phyloP scores from a whole-genome alignment of 1,284 basidiomycete genomes.

The Taiwanofungus camphoratus region DNA sequence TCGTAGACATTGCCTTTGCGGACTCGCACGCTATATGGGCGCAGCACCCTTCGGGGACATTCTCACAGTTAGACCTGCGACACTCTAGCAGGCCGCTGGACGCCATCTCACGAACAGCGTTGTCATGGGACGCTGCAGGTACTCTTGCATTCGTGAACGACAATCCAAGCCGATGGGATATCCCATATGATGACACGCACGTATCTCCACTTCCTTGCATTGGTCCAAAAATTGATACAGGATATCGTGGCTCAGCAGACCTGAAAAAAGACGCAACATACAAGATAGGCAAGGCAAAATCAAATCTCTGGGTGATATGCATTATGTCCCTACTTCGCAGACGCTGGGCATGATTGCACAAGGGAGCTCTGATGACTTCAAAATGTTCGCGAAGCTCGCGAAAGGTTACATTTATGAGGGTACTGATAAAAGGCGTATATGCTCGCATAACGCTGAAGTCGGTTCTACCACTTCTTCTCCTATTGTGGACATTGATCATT shows the following conservation, averaged over 20 bases:
- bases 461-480: conserved; percentile 13
- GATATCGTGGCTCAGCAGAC: conserved; percentile 34
- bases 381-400: conserved; percentile 59
- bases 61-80: conserved; percentile 76
- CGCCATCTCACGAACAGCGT: conserved; percentile 57
- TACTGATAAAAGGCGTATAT: conserved; percentile 42
- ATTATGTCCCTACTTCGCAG: conserved; percentile 45
- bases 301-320: conserved; percentile 50
- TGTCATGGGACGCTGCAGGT: conserved; percentile 68
- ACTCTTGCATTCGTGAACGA: conserved; percentile 70
- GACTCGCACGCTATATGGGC: conserved; percentile 74
- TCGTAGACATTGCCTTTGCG: conserved; percentile 60
- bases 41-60: conserved; percentile 71
- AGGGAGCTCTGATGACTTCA: conserved; percentile 35
- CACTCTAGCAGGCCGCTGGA: conserved; percentile 62
- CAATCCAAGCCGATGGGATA: conserved; percentile 51
- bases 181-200: conserved; percentile 84
- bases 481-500: not conserved
- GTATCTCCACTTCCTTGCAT: conserved; percentile 24
- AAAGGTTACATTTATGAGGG: conserved; percentile 62
- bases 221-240: not conserved
- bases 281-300: conserved; percentile 31
- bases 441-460: conserved; percentile 56
- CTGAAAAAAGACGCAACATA: conserved; percentile 37
- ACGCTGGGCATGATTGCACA: conserved; percentile 44